Evolutionary conservation across 441 rosid species (phyloP).

Genomic region (Dalechampia spathulata): DNA sequence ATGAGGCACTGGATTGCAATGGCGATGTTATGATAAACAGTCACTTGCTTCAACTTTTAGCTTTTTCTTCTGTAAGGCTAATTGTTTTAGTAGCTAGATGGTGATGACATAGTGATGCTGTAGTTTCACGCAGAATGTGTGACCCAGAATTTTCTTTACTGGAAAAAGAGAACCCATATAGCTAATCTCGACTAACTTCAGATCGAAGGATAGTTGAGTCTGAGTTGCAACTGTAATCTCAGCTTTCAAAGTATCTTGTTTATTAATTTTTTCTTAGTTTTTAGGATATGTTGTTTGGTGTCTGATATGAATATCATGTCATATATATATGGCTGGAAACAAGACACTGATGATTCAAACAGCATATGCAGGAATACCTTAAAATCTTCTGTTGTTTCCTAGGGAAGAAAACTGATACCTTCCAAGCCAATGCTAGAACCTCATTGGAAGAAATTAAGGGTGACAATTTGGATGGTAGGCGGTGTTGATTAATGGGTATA

Average conservation of each 20-base stretch:
- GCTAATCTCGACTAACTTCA: too few relatives aligned
- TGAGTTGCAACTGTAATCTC: constrained; percentile 6
- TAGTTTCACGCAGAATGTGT: too few relatives aligned
- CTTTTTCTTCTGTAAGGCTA: background rate
- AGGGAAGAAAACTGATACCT: too few relatives aligned
- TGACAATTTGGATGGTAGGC: too few relatives aligned
- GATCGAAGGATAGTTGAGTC: too few relatives aligned
- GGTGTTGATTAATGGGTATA: too few relatives aligned
- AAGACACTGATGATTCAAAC: background rate
- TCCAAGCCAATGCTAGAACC: too few relatives aligned
- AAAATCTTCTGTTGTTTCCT: too few relatives aligned
- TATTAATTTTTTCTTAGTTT: background rate
- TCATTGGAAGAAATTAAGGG: too few relatives aligned
- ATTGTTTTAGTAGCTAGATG: background rate
- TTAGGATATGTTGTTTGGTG: background rate
- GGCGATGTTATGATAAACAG: background rate
- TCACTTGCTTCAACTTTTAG: background rate
- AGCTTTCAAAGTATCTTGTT: background rate
- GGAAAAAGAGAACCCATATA: too few relatives aligned
- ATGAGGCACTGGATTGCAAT: background rate
- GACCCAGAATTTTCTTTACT: too few relatives aligned
- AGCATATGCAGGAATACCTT: background rate
- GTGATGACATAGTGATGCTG: background rate
- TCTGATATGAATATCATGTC: too few relatives aligned
- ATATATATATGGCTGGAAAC: background rate